A percentile compares a stretch with the other conserved stretches of the same genome.
Conservation (phyloP, 2,329 filamentous ascomycete species). For the Eurotiales sp. region DNA sequence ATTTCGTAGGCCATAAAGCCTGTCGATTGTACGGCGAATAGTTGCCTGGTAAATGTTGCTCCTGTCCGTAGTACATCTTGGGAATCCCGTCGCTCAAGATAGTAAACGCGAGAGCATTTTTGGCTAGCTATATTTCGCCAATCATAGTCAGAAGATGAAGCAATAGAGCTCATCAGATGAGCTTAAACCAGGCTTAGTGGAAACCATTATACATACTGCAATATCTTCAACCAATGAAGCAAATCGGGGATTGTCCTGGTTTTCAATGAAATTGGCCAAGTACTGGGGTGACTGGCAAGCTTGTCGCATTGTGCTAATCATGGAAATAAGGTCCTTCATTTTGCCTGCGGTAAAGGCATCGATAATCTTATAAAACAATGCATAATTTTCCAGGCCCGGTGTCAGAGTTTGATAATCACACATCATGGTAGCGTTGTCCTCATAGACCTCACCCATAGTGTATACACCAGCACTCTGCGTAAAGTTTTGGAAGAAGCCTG, state of each 20-base stretch:
- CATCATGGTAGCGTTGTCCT: slow-evolving; percentile 29
- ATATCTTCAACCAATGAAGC: slow-evolving; percentile 48
- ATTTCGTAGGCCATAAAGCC: slow-evolving; percentile 52
- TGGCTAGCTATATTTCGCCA: slow-evolving; percentile 39
- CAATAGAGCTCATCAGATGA: no score
- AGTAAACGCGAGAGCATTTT: slow-evolving; percentile 58
- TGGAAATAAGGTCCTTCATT: slow-evolving; percentile 21
- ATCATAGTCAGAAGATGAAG: neutral
- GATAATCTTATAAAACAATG: slow-evolving; percentile 25
- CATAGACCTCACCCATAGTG: slow-evolving; percentile 43
- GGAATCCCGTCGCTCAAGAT: slow-evolving; percentile 56
- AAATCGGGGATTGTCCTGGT: slow-evolving; percentile 56
- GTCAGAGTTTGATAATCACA: slow-evolving; percentile 36
- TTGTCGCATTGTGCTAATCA: slow-evolving; percentile 16
- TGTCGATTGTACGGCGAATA: slow-evolving; percentile 48
- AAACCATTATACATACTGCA: slow-evolving; percentile 31
- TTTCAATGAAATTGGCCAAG: slow-evolving; percentile 54
- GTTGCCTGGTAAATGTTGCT: slow-evolving; percentile 54
- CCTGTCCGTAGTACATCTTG: slow-evolving; percentile 60
- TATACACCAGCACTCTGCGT: slow-evolving; percentile 33
- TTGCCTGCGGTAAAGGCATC: slow-evolving; percentile 24
- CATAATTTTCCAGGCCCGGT: slow-evolving; percentile 43
- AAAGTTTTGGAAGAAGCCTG: slow-evolving; percentile 35
- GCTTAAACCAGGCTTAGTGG: no score
- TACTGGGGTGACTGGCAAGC: slow-evolving; percentile 37